Evolutionary conservation across 2,329 filamentous ascomycete genomes (phyloP), one percentile per base, ranked within the genome.

Genomic region (Lasiodiplodia theobromae): DNA sequence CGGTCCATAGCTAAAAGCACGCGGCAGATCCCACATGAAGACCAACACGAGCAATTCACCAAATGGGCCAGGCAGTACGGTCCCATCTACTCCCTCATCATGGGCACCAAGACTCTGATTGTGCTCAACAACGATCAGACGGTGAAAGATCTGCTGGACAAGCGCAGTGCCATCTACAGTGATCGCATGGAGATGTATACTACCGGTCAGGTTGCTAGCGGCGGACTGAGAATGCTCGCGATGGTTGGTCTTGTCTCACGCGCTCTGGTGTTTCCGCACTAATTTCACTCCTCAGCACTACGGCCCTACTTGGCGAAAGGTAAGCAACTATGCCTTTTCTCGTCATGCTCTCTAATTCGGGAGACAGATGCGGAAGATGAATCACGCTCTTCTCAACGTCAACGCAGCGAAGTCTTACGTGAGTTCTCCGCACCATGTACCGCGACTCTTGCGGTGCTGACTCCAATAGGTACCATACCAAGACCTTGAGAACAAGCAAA

Each of bases 1-100:
- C 4, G 8, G 7, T 23, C 58, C 5, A 11, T 11, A 2, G 16
- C 23, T 57, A 44, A 76, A 52, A 11, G 14, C 5, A 18, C 4
- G 14, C 11, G 10, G 23, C 21, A 72, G 73, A 84, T 87, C 73
- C 84, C 84, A 0, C 76, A 74, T 2, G 62, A 77, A 6, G 75
- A 84, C 31, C 73, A 73, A 0, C 82, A 86, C 67, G 70, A 83
- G 0, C 82, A 86, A 65, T 86, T 86, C 65, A 74, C 84, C 47
- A 82, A 84, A 72, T 87, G 86, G 86, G 84, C 85, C 0, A 71
- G 82, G 6, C 77, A 86, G 72, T 87, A 87, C 57, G 82, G 85
- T 0, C 84, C 85, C 0, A 73, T 88, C 0, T 87, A 85, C 72
- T 84, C 81, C 0, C 75, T 87, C 2, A 84, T 86, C 1, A 75